Percentiles rank a stretch among this genome's conserved stretches.
Conservation (phyloP, 2,329 filamentous ascomycete species). For the Xylaria hypoxylon region DNA sequence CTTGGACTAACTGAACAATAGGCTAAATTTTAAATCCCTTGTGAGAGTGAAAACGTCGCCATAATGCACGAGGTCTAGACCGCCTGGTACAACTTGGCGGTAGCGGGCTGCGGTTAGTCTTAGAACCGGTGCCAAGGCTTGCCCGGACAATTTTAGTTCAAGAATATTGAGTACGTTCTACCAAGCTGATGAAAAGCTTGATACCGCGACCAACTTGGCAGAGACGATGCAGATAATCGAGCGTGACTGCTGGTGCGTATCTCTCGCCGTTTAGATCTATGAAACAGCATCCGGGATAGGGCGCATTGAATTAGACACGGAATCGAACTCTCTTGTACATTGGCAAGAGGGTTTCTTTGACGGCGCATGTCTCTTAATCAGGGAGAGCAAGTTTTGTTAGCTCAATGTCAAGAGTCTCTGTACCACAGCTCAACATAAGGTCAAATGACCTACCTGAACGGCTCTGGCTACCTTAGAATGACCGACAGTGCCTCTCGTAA, state of each 20-base stretch:
- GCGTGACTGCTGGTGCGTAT: too few species aligned
- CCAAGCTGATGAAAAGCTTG: not conserved
- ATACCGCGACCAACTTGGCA: not conserved
- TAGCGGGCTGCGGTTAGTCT: not conserved
- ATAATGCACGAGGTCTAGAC: not conserved
- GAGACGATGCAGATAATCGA: not conserved
- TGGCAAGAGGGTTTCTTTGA: not conserved
- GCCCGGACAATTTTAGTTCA: not conserved
- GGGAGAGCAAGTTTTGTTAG: not conserved
- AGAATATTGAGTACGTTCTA: not conserved
- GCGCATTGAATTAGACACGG: too few species aligned
- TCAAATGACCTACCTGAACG: too few species aligned
- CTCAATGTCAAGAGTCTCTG: too few species aligned
- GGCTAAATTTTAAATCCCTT: not conserved
- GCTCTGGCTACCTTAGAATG: too few species aligned
- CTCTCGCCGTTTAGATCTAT: too few species aligned
- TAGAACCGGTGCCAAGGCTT: not conserved
- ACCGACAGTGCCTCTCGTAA: too few species aligned
- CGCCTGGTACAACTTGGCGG: not conserved
- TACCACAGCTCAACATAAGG: too few species aligned
- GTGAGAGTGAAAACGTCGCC: not conserved
- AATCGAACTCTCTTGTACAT: too few species aligned
- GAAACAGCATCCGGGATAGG: not conserved
- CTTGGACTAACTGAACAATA: not conserved
- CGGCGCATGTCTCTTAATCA: not conserved